phyloP scores from a whole-genome alignment of 2,329 filamentous ascomycete species.

The Aspergillus fumigatiaffinis region DNA sequence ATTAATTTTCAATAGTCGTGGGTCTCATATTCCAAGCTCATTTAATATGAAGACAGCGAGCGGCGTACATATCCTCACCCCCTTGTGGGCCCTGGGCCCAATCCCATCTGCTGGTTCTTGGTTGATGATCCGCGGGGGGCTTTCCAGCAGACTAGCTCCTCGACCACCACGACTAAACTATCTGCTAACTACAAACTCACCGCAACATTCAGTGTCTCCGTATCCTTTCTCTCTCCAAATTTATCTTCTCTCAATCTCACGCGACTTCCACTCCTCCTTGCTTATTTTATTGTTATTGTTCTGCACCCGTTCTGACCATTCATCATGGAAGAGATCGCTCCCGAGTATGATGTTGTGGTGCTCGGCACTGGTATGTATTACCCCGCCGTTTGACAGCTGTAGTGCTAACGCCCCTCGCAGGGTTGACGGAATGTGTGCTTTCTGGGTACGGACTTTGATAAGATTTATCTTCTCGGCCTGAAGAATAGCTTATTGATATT shows the following conservation, averaged over 20 bases:
- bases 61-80: background rate
- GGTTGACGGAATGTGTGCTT: constrained; percentile 97
- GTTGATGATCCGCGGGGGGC: constrained; percentile 19
- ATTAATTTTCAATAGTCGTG: background rate
- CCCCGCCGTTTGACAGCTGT: constrained; percentile 30
- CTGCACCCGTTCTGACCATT: constrained; percentile 7
- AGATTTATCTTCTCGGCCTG: constrained; percentile 5
- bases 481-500: constrained; percentile 13
- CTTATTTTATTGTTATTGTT: constrained; percentile 5
- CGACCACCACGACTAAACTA: background rate
- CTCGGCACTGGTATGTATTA: constrained; percentile 82
- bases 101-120: constrained; percentile 1
- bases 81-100: background rate
- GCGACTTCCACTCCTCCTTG: constrained; percentile 9
- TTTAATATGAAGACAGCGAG: background rate
- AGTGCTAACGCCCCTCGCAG: constrained; percentile 48
- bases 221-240: constrained; percentile 11
- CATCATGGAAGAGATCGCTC: constrained; percentile 95
- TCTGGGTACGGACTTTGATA: constrained; percentile 66
- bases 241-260: constrained; percentile 11
- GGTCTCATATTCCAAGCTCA: background rate
- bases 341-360: constrained; percentile 98
- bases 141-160: background rate
- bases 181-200: background rate
- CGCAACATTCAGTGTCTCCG: background rate